Evolutionary conservation across 257 asterid genomes (phyloP).

Genomic region (Prunella vulgaris): DNA sequence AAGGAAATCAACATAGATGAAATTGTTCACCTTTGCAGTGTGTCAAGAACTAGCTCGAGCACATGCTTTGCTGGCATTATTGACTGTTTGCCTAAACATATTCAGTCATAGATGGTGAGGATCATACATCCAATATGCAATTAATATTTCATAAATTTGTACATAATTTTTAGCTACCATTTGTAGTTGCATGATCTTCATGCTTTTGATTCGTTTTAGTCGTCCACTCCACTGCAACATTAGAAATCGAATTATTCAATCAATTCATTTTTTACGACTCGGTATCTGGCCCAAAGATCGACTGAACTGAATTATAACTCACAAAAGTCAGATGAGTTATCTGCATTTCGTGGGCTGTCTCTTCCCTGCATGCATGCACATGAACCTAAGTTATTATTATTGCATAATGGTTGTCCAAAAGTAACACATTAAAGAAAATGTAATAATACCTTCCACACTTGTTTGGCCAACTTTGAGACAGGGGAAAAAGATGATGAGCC

Average conservation of each 20-base stretch:
- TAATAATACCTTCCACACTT: conserved; percentile 45
- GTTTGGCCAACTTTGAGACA: conserved; percentile 33
- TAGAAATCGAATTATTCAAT: not conserved
- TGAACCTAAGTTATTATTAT: not conserved
- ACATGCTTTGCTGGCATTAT: conserved; percentile 55
- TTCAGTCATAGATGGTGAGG: not conserved
- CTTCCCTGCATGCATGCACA: conserved; percentile 35
- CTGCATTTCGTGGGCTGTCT: conserved; percentile 22
- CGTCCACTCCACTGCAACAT: conserved; percentile 29
- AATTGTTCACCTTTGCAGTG: conserved; percentile 55
- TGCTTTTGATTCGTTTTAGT: conserved; percentile 1
- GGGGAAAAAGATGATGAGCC: conserved; percentile 13
- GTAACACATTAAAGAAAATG: not conserved
- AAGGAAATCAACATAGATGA: no score
- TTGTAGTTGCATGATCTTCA: conserved; percentile 5
- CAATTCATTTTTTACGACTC: no score
- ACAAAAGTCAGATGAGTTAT: conserved; percentile 27
- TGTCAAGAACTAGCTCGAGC: conserved; percentile 70
- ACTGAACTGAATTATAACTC: conserved; percentile 6
- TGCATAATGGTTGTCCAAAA: not conserved
- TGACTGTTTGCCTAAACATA: conserved; percentile 31
- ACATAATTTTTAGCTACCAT: conserved; percentile 20
- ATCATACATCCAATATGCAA: not conserved
- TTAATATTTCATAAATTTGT: not conserved
- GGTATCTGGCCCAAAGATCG: no score